These are phyloP conservation scores for Phytophthora sp. DNA, from an alignment of 352 stramenopile genomes.

Conservation along the genomic window DNA sequence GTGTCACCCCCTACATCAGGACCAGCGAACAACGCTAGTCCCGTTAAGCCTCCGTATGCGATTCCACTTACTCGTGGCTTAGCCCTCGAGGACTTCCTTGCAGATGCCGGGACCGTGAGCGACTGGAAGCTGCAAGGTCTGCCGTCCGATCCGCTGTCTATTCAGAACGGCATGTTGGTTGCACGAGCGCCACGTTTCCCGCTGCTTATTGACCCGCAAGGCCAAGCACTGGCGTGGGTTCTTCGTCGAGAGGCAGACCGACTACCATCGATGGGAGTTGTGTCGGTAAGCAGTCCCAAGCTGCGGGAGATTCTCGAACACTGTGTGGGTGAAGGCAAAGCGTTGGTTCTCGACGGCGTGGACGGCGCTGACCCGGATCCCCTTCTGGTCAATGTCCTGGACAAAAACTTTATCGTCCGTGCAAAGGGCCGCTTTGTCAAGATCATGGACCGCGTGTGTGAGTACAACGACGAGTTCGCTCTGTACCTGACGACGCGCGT, in stretches of 20 bases:
- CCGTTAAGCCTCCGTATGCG: slow-evolving; percentile 16
- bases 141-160: slow-evolving; percentile 87
- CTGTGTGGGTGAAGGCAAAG: slow-evolving; percentile 88
- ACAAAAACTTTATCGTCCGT: slow-evolving; percentile 67
- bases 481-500: slow-evolving; percentile 76
- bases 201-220: slow-evolving; percentile 91
- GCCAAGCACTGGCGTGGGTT: slow-evolving; percentile 90
- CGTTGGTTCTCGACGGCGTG: slow-evolving; percentile 83
- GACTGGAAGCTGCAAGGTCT: slow-evolving; percentile 91
- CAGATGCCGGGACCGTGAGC: slow-evolving; percentile 76
- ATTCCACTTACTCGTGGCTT: slow-evolving; percentile 78
- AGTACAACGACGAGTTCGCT: slow-evolving; percentile 70
- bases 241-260: slow-evolving; percentile 65
- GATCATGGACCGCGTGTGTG: slow-evolving; percentile 70
- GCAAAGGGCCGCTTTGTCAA: slow-evolving; percentile 74
- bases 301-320: slow-evolving; percentile 88
- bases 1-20: slow-evolving; percentile 17
- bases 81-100: slow-evolving; percentile 75
- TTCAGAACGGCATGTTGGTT: slow-evolving; percentile 92
- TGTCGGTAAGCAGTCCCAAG: slow-evolving; percentile 67
- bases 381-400: slow-evolving; percentile 64
- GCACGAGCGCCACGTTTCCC: slow-evolving; percentile 78
- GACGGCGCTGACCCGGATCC: slow-evolving; percentile 62
- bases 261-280: slow-evolving; percentile 64
- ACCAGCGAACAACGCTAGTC: slow-evolving; percentile 7